Conservation (phyloP, 768 basidiomycete species). For the Suillus hirtellus region DNA sequence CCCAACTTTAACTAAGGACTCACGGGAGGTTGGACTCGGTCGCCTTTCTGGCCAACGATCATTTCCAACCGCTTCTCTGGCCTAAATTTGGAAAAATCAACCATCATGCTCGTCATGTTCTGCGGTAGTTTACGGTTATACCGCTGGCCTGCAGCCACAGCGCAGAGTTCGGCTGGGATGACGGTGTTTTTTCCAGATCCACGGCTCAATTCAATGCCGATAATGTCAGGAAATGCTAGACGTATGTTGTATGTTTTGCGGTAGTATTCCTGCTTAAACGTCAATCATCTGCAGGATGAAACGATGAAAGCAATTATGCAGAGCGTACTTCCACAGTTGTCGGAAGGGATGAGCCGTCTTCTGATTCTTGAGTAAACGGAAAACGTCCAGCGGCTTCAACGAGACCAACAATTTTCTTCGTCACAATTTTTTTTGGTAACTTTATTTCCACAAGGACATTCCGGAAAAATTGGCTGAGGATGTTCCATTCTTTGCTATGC, state of each 20-base stretch:
- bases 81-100: conserved; percentile 49
- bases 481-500: conserved; percentile 26
- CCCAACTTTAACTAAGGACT: conserved; percentile 2
- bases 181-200: conserved; percentile 32
- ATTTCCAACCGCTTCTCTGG: conserved; percentile 43
- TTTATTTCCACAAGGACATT: conserved; percentile 31
- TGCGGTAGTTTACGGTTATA: conserved; percentile 47
- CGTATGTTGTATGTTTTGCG: conserved; percentile 34
- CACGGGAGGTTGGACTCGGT: conserved; percentile 21
- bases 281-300: not conserved
- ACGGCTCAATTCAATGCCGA: conserved; percentile 39
- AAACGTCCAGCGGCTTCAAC: conserved; percentile 40
- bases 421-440: conserved; percentile 18
- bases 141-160: conserved; percentile 47
- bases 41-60: conserved; percentile 36
- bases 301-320: not conserved
- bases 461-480: conserved; percentile 41
- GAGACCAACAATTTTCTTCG: conserved; percentile 40
- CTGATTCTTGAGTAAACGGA: conserved; percentile 35
- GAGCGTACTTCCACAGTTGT: conserved; percentile 33
- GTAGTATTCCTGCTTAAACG: conserved; percentile 42
- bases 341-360: conserved; percentile 4
- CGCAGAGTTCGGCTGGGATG: conserved; percentile 51
- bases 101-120: conserved; percentile 38
- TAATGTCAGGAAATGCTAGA: conserved; percentile 36